Percentiles rank a stretch among this genome's conserved stretches.
phyloP scores from a whole-genome alignment of 805 yeast species.

The Kregervanrija fluxuum region DNA sequence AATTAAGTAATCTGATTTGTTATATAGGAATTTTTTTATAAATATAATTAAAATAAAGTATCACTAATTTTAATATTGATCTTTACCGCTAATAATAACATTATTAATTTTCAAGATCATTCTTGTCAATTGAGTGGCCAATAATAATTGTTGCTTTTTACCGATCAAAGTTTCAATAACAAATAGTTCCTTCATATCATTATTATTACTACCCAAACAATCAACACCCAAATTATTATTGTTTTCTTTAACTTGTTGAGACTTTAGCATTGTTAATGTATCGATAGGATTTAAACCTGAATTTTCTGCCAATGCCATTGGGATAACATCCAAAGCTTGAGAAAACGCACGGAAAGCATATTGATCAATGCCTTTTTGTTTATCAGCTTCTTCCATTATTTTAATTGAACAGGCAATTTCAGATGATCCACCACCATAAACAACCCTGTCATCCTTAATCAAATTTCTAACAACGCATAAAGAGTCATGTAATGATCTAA shows the following conservation, averaged over 20 bases:
- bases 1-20: background rate
- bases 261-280: constrained; percentile 73
- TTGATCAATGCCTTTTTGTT: constrained; percentile 91
- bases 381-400: constrained; percentile 86
- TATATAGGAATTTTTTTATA: background rate
- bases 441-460: constrained; percentile 84
- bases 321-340: constrained; percentile 82
- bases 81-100: constrained; percentile 63
- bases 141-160: constrained; percentile 87
- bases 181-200: constrained; percentile 89
- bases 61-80: constrained; percentile 18
- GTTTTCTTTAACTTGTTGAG: constrained; percentile 72
- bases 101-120: constrained; percentile 97
- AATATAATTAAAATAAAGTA: constrained; percentile 1
- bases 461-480: constrained; percentile 95
- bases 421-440: constrained; percentile 99
- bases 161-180: constrained; percentile 97
- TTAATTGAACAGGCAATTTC: constrained; percentile 91
- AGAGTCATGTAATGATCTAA: constrained; percentile 94
- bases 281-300: constrained; percentile 94
- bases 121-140: constrained; percentile 96
- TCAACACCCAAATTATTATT: constrained; percentile 82
- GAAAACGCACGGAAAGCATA: constrained; percentile 96
- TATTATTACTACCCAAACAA: constrained; percentile 80
- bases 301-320: constrained; percentile 93